Evolutionary conservation across 2,329 filamentous ascomycete species (phyloP), one percentile per base, ranked within the genome.

Genomic region (Fusarium neocosmosporiellum): DNA sequence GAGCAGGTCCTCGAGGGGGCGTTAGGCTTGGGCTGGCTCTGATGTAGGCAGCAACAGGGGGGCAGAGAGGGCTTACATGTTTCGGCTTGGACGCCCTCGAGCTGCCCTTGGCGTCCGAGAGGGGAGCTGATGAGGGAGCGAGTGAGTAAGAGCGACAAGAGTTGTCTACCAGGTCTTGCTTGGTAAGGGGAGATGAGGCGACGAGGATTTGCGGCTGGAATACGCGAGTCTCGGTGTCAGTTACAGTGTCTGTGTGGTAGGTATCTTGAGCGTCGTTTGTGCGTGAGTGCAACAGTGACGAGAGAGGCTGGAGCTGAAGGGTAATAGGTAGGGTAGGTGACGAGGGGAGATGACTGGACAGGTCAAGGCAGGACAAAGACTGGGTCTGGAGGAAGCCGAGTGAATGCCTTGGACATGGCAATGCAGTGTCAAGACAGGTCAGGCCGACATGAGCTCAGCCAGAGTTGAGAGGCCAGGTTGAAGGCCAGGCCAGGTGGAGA

Each of bases 61-160:
- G 63, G 22, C 41, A 60, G 48, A 46, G 53, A 62, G 61, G 72
- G 72, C 81, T 82, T 81, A 83, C 81, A 83, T 83, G 65, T 76
- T 83, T 77, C 70, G 76, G 72, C 73, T 67, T 74, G 75, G 67
- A 67, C 67, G 70, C 73, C 71, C 73, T 71, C 41, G 61, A 70
- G 73, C 70, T 73, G 67, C 70, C 73, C 73, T 70, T 73, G 66
- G 65, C 65, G 63, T 72, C 66, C 65, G 70, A 57, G 66, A 67
- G 63, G 64, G 62, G 16, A 71, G 65, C 69, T 66, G 59, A 43
- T 50, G 65, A 73, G 50, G 50, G 59, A 48, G 59, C 43, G 58
- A 68, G 59, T 54, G 59, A 68, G 57, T 41, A 41, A 55, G 67
- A 61, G 58, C 48, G 34, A 65, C 50, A 54, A 41, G 34, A 27